A percentile compares a stretch with the other conserved stretches of the same genome.
phyloP scores from a whole-genome alignment of 805 yeast genomes.

The Candida ficus region DNA sequence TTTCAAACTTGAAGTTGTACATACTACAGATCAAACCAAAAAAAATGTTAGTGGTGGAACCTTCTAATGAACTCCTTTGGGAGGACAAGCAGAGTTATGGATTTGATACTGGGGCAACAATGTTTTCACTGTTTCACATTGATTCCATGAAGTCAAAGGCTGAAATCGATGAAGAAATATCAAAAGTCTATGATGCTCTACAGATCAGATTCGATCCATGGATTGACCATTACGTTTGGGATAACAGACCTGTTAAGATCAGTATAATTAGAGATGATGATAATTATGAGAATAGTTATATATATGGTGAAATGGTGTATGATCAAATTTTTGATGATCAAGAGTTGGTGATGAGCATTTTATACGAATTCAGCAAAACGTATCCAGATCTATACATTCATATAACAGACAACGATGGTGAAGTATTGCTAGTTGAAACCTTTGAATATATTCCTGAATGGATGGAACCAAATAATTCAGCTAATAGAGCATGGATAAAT shows the following conservation, averaged over 20 bases:
- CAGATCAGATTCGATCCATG: conserved; percentile 29
- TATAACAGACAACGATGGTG: conserved; percentile 50
- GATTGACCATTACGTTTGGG: conserved; percentile 40
- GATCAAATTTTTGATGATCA: conserved; percentile 43
- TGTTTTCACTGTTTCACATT: conserved; percentile 27
- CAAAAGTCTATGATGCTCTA: conserved; percentile 18
- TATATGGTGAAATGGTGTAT: conserved; percentile 35
- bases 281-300: conserved; percentile 11
- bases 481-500: conserved; percentile 51
- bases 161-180: conserved; percentile 15
- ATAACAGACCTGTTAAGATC: conserved; percentile 17
- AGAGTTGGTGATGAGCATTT: conserved; percentile 36
- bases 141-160: conserved; percentile 26
- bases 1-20: neutral
- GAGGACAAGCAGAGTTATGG: neutral
- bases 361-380: conserved; percentile 32
- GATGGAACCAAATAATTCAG: conserved; percentile 40
- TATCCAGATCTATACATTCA: conserved; percentile 38
- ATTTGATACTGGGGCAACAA: conserved; percentile 14
- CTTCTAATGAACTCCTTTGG: conserved; percentile 13
- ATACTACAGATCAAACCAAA: too few relatives aligned
- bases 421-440: conserved; percentile 46
- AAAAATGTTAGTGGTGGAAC: conserved; percentile 1
- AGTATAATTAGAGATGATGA: neutral
- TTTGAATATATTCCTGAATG: conserved; percentile 43